Conservation (phyloP, 805 yeast species). For the Alloascoidea hylecoeti region DNA sequence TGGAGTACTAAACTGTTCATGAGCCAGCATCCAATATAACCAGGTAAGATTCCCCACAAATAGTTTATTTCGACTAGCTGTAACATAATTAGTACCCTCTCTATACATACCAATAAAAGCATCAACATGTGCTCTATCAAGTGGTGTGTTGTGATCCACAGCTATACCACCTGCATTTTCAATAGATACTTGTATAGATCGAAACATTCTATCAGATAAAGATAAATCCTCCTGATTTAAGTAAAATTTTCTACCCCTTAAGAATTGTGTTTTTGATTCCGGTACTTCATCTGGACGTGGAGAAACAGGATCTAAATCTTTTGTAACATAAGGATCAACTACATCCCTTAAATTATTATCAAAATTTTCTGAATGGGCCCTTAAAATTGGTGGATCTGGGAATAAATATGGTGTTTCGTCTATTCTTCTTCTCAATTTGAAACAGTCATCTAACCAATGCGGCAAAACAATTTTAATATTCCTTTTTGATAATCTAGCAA, state of each 20-base stretch:
- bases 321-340: background rate
- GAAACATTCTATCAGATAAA: slow-evolving; percentile 27
- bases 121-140: slow-evolving; percentile 18
- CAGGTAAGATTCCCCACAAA: slow-evolving; percentile 59
- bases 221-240: slow-evolving; percentile 38
- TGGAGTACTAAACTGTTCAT: slow-evolving; percentile 43
- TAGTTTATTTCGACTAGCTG: slow-evolving; percentile 25
- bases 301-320: background rate
- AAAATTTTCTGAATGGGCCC: slow-evolving; percentile 4
- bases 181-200: slow-evolving; percentile 29
- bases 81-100: slow-evolving; percentile 37
- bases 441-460: slow-evolving; percentile 66
- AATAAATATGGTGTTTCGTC: slow-evolving; percentile 40
- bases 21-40: slow-evolving; percentile 55
- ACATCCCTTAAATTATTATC: slow-evolving; percentile 7
- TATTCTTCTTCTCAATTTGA: slow-evolving; percentile 33
- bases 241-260: slow-evolving; percentile 32
- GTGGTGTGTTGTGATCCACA: slow-evolving; percentile 11
- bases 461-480: slow-evolving; percentile 55
- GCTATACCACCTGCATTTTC: slow-evolving; percentile 40
- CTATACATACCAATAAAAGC: slow-evolving; percentile 52
- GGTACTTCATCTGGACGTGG: slow-evolving; percentile 2
- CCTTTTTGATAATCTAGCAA: slow-evolving; percentile 30
- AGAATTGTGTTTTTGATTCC: slow-evolving; percentile 12
- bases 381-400: slow-evolving; percentile 16